A percentile compares a stretch with the other conserved stretches of the same genome.
phyloP scores from a whole-genome alignment of 2,329 filamentous ascomycete genomes.

The Calonectria pauciramosa region DNA sequence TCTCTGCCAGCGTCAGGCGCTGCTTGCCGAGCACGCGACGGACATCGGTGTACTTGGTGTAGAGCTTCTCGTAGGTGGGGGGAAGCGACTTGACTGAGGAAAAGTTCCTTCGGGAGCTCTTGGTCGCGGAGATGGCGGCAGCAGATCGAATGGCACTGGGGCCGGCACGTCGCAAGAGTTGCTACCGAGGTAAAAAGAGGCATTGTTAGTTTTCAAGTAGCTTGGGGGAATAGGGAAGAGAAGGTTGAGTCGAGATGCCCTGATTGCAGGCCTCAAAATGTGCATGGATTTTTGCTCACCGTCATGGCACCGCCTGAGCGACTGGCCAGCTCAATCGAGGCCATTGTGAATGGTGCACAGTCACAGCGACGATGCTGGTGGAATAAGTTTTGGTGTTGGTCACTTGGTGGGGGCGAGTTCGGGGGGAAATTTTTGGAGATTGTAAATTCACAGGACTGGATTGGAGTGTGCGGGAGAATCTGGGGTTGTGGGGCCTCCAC shows the following conservation, averaged over 20 bases:
- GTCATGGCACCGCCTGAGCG: slow-evolving; percentile 63
- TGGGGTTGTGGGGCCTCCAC: slow-evolving; percentile 42
- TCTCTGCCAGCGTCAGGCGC: slow-evolving; percentile 90
- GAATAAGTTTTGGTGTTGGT: slow-evolving; percentile 28
- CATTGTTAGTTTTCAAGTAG: slow-evolving; percentile 11
- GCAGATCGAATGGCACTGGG: slow-evolving; percentile 48
- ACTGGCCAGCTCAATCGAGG: slow-evolving; percentile 64
- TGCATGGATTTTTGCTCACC: slow-evolving; percentile 51
- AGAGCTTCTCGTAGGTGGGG: slow-evolving; percentile 86
- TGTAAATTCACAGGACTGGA: slow-evolving; percentile 52
- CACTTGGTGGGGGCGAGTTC: slow-evolving; percentile 45
- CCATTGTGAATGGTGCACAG: slow-evolving; percentile 54
- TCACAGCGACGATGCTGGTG: slow-evolving; percentile 28
- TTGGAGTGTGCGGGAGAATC: slow-evolving; percentile 48
- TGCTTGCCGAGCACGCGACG: slow-evolving; percentile 76
- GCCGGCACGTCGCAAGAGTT: slow-evolving; percentile 53
- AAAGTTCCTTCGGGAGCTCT: slow-evolving; percentile 53
- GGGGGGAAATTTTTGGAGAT: slow-evolving; percentile 48
- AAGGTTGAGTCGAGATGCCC: neutral
- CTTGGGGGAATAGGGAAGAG: neutral
- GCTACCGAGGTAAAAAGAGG: slow-evolving; percentile 45
- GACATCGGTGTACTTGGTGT: slow-evolving; percentile 82
- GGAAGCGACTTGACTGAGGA: slow-evolving; percentile 61
- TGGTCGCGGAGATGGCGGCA: slow-evolving; percentile 44
- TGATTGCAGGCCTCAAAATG: slow-evolving; percentile 22